phyloP scores from a whole-genome alignment of 2,329 filamentous ascomycete species.

The Aspergillus uvarum region DNA sequence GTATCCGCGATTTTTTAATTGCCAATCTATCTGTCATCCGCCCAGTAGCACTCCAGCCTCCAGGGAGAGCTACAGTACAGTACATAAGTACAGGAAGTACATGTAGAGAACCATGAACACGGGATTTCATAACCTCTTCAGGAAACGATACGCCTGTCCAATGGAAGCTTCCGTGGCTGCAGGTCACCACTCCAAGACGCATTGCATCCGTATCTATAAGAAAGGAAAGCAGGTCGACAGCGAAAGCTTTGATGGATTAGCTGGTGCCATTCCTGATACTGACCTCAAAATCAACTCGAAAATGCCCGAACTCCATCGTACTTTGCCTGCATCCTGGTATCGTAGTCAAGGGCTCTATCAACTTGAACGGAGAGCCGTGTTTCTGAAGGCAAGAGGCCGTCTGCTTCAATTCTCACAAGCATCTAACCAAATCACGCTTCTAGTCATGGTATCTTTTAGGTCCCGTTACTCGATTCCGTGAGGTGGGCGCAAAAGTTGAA shows the following conservation, averaged over 20 bases:
- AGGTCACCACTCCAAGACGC: neutral
- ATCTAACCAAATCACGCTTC: neutral
- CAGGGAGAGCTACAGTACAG: neutral
- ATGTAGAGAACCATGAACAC: neutral
- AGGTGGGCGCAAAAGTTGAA: constrained; percentile 41
- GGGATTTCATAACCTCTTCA: constrained; percentile 34
- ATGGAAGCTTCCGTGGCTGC: constrained; percentile 10
- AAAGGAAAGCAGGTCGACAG: neutral
- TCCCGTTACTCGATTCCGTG: constrained; percentile 52
- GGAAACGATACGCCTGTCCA: constrained; percentile 32
- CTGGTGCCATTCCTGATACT: neutral
- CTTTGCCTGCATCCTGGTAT: constrained; percentile 56
- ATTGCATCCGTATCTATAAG: constrained; percentile 16
- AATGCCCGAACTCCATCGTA: constrained; percentile 39
- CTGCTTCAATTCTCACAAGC: neutral
- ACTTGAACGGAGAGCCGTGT: constrained; percentile 51
- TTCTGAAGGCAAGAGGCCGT: constrained; percentile 42
- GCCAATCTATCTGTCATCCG: neutral
- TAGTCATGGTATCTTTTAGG: constrained; percentile 56
- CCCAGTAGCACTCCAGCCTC: neutral
- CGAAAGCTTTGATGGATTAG: neutral
- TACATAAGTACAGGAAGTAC: neutral
- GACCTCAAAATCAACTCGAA: neutral
- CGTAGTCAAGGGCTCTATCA: constrained; percentile 51
- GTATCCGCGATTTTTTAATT: neutral